phyloP scores from a whole-genome alignment of 495 filamentous ascomycete genomes.

The Penicillium turbatum region DNA sequence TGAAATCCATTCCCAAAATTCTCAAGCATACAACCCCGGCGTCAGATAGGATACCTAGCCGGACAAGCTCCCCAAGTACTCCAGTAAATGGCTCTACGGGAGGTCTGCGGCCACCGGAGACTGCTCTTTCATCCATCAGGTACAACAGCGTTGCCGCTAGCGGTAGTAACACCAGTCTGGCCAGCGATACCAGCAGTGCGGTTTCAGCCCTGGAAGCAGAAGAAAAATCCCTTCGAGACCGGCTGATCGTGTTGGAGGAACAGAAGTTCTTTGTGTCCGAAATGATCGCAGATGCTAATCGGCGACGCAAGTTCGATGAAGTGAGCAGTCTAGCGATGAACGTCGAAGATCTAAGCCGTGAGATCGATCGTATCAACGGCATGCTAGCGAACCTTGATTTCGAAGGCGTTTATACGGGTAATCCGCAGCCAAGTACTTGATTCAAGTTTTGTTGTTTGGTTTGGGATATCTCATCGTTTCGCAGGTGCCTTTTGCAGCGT shows the following conservation, averaged over 20 bases:
- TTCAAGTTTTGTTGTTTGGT: not conserved
- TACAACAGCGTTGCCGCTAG: slow-evolving; percentile 47
- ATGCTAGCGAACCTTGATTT: slow-evolving; percentile 49
- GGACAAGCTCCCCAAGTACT: slow-evolving; percentile 33
- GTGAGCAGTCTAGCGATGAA: slow-evolving; percentile 75
- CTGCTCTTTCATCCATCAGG: slow-evolving; percentile 56
- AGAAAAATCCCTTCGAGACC: slow-evolving; percentile 80
- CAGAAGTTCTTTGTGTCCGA: slow-evolving; percentile 87
- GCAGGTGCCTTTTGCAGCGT: not conserved
- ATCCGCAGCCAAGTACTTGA: slow-evolving; percentile 19
- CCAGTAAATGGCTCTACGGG: slow-evolving; percentile 25
- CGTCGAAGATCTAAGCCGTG: slow-evolving; percentile 74
- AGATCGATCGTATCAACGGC: slow-evolving; percentile 67
- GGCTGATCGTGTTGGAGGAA: slow-evolving; percentile 87
- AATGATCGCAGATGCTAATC: slow-evolving; percentile 81
- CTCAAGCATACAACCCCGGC: slow-evolving; percentile 64
- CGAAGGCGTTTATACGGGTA: slow-evolving; percentile 46
- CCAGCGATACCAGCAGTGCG: slow-evolving; percentile 58
- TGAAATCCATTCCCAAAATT: slow-evolving; percentile 80
- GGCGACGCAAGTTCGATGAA: slow-evolving; percentile 83
- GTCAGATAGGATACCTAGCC: slow-evolving; percentile 25
- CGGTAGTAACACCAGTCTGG: slow-evolving; percentile 54
- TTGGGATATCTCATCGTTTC: not conserved
- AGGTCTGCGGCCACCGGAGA: slow-evolving; percentile 39
- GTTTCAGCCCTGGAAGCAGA: slow-evolving; percentile 74